Evolutionary conservation across 352 stramenopile genomes (phyloP).

Genomic region (Phytophthora tentaculata): DNA sequence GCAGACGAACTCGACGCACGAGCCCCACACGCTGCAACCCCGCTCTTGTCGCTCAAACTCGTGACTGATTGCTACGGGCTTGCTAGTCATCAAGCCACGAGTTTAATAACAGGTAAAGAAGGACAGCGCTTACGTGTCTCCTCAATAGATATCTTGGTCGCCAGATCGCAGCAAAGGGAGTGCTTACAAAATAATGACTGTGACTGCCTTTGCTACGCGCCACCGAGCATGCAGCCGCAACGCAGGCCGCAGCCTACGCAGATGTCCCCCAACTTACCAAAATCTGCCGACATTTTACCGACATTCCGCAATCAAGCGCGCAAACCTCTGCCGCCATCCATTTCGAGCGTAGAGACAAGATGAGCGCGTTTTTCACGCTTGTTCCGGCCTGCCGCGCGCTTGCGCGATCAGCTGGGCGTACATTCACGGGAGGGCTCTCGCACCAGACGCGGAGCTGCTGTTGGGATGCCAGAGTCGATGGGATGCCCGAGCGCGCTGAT

Average conservation of each 20-base stretch:
- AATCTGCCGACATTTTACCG: constrained; percentile 13
- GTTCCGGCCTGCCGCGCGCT: constrained; percentile 16
- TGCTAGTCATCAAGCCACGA: not conserved
- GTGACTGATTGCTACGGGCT: not conserved
- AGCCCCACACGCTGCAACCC: not conserved
- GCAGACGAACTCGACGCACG: constrained; percentile 1
- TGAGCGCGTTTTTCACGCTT: constrained; percentile 10
- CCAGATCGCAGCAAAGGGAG: not conserved
- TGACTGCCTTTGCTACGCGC: not conserved
- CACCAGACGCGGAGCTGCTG: constrained; percentile 16
- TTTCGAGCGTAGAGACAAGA: constrained; percentile 23
- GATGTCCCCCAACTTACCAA: too few species aligned
- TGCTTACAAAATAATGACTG: not conserved
- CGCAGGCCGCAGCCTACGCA: too few species aligned
- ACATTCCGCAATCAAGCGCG: constrained; percentile 16
- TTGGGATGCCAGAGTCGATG: constrained; percentile 13
- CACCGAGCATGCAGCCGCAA: not conserved
- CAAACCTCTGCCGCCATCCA: constrained; percentile 24
- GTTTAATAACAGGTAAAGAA: too few species aligned
- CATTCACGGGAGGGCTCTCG: constrained; percentile 2
- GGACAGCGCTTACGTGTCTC: not conserved
- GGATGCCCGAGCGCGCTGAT: constrained; percentile 3
- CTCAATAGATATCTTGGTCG: not conserved
- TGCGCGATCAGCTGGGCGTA: constrained; percentile 1
- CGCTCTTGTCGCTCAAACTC: not conserved